Evolutionary conservation across 345 rosid species (phyloP).

Genomic region (Boechera stricta): DNA sequence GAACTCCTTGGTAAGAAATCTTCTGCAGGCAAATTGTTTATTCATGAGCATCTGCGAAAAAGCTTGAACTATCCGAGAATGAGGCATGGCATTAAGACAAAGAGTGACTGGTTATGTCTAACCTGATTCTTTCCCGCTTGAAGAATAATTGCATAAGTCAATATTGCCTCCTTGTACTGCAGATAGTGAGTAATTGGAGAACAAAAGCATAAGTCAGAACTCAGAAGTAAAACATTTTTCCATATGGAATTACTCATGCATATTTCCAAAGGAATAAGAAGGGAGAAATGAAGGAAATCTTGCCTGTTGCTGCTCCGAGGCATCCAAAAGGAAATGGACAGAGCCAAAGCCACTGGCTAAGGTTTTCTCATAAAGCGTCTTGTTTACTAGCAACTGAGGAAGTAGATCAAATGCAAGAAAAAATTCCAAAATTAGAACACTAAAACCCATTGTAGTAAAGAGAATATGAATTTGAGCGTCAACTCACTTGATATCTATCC

Average conservation of each 20-base stretch:
- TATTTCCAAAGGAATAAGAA: constrained; percentile 17
- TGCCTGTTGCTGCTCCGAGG: constrained; percentile 96
- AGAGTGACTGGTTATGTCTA: constrained; percentile 38
- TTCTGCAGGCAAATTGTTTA: constrained; percentile 51
- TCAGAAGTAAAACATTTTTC: neutral
- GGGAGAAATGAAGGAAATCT: constrained; percentile 38
- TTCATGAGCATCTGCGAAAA: constrained; percentile 5
- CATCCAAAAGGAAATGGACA: constrained; percentile 94
- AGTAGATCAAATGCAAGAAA: constrained; percentile 22
- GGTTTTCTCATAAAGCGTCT: constrained; percentile 94
- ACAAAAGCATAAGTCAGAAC: neutral
- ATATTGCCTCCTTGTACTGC: constrained; percentile 94
- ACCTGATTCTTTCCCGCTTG: constrained; percentile 73
- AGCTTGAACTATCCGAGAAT: constrained; percentile 3
- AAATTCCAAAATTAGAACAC: constrained; percentile 20
- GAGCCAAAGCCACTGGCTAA: constrained; percentile 96
- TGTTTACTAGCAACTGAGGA: constrained; percentile 85
- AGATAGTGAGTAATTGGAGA: constrained; percentile 24
- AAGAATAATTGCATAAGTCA: constrained; percentile 85
- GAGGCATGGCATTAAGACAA: constrained; percentile 15
- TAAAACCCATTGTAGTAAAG: constrained; percentile 28
- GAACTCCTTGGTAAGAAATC: constrained; percentile 48
- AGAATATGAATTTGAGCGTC: constrained; percentile 8
- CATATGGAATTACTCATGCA: neutral
- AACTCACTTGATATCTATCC: constrained; percentile 95